Evolutionary conservation across 768 basidiomycete species (phyloP).

Genomic region (Pleurotus tuber-regium): DNA sequence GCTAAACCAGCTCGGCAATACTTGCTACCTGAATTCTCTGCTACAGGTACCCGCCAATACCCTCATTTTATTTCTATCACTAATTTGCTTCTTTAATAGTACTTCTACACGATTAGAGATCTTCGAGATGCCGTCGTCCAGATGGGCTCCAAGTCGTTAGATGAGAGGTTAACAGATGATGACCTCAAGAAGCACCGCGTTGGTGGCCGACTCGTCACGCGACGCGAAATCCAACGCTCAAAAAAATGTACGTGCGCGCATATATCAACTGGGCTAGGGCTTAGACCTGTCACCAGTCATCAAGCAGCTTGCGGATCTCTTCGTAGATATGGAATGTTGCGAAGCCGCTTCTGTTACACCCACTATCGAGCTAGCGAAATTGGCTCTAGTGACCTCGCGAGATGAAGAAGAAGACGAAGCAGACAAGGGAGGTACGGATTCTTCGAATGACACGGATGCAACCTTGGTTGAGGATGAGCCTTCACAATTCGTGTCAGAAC

Average conservation of each 20-base stretch:
- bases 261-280: background rate
- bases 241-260: conserved; percentile 69
- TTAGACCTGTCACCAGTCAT: conserved; percentile 54
- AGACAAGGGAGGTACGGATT: conserved; percentile 70
- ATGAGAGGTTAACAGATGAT: conserved; percentile 76
- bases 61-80: background rate
- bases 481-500: conserved; percentile 29
- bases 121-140: conserved; percentile 73
- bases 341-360: conserved; percentile 74
- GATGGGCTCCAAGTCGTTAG: conserved; percentile 53
- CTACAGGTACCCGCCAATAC: conserved; percentile 48
- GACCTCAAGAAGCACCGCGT: conserved; percentile 83
- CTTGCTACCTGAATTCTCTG: conserved; percentile 82
- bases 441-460: conserved; percentile 85
- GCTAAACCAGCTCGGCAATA: conserved; percentile 86
- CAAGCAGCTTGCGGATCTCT: conserved; percentile 73
- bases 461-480: conserved; percentile 80
- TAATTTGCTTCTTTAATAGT: conserved; percentile 42
- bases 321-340: conserved; percentile 70
- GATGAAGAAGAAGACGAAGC: conserved; percentile 86
- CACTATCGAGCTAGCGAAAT: conserved; percentile 82
- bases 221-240: conserved; percentile 78
- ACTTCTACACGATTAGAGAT: conserved; percentile 95
- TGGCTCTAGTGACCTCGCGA: conserved; percentile 86
- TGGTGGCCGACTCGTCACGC: conserved; percentile 80